Evolutionary conservation across 2,329 filamentous ascomycete species (phyloP).

Genomic region (Clonostachys sp.): DNA sequence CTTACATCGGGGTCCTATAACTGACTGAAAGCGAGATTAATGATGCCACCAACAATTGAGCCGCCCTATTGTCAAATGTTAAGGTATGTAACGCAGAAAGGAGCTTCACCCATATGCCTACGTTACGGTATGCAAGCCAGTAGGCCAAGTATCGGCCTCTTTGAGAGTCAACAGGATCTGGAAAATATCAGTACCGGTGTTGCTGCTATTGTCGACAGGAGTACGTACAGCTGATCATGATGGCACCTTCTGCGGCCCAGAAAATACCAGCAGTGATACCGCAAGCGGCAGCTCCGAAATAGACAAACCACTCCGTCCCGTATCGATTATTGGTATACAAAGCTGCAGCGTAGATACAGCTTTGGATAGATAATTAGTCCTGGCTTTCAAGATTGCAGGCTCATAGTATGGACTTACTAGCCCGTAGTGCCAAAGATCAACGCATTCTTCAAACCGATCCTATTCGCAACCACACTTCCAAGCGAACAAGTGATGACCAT

Average conservation of each 20-base stretch:
- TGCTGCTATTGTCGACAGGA: too few species aligned
- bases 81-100: not conserved
- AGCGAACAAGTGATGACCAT: conserved; percentile 71
- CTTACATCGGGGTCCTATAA: not conserved
- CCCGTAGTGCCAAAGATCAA: conserved; percentile 64
- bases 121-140: conserved; percentile 35
- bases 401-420: not conserved
- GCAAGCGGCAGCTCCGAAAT: conserved; percentile 64
- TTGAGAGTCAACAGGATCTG: conserved; percentile 13
- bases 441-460: conserved; percentile 66
- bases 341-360: conserved; percentile 65
- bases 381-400: too few species aligned
- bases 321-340: conserved; percentile 70
- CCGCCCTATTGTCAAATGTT: conserved; percentile 20
- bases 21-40: conserved; percentile 37
- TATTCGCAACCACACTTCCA: conserved; percentile 57
- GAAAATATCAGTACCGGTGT: too few species aligned
- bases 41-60: conserved; percentile 41
- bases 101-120: not conserved
- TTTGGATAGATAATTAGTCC: not conserved
- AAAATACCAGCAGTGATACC: conserved; percentile 69
- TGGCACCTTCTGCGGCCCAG: conserved; percentile 72
- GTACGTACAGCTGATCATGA: conserved; percentile 64
- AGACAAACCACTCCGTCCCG: conserved; percentile 63
- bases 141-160: conserved; percentile 9